Evolutionary conservation across 495 filamentous ascomycete species (phyloP).

Genomic region (Aspergillus baeticus): DNA sequence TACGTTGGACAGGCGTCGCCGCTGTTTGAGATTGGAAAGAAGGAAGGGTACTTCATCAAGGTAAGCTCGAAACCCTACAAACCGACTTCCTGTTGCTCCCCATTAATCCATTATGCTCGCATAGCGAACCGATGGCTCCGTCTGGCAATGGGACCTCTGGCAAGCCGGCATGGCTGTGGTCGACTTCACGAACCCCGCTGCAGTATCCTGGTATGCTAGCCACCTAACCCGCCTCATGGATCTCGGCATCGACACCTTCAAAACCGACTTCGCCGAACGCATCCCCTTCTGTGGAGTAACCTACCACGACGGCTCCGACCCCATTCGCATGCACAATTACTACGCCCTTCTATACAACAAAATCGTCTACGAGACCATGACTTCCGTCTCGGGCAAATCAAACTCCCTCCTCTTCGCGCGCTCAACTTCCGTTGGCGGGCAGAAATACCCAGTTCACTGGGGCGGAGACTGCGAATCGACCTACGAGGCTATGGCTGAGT

Average conservation of each 20-base stretch:
- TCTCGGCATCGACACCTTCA: constrained; percentile 67
- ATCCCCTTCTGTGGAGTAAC: constrained; percentile 62
- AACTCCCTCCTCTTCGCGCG: constrained; percentile 68
- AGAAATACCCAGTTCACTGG: constrained; percentile 66
- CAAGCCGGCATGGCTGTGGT: constrained; percentile 73
- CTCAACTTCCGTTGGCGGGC: constrained; percentile 63
- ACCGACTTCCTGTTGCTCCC: neutral
- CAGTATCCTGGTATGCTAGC: constrained; percentile 56
- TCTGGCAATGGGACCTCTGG: constrained; percentile 76
- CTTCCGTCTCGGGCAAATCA: constrained; percentile 53
- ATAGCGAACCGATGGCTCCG: constrained; percentile 61
- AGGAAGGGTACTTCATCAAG: constrained; percentile 68
- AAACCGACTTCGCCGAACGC: constrained; percentile 73
- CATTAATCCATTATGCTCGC: neutral
- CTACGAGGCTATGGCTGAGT: constrained; percentile 71
- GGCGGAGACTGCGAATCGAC: constrained; percentile 72
- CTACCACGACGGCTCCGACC: constrained; percentile 57
- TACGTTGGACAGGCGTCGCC: constrained; percentile 68
- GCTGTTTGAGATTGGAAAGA: constrained; percentile 61
- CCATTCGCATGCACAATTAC: constrained; percentile 71
- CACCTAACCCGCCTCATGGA: constrained; percentile 62
- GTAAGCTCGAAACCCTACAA: constrained; percentile 13
- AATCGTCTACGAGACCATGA: constrained; percentile 64
- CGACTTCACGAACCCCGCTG: constrained; percentile 71
- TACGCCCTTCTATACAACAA: constrained; percentile 71